Base-by-base conservation (phyloP, 768 basidiomycete species). In the Phlebiopsis flavidoalba region DNA sequence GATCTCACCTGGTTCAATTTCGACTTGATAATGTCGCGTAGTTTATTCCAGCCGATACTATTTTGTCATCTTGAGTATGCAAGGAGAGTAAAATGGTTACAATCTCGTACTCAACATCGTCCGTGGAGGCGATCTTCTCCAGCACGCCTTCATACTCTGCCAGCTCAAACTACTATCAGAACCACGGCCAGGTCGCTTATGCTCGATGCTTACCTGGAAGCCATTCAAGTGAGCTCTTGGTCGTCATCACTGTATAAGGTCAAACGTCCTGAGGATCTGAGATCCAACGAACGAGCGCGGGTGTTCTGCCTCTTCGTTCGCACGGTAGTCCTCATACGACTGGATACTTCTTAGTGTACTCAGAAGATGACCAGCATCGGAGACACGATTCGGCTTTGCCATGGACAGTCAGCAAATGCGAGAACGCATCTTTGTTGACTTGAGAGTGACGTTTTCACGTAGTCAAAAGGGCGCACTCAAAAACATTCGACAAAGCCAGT, bases 1-100 rank as follows among this genome's bases (percentile, higher is more conserved):
- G 40, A 31, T 31, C 26, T 31, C 64, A 91, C 91, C 77, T 90
- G 76, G 67, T 80, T 74, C 11, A 93, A 76, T 71, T 85, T 91
- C 70, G 80, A 70, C 71, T 91, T 92, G 70, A 94, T 83, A 58
- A 84, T 82, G 67, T 87, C 80, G 43, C 89, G 83, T 48, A 94
- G 77, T 45, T 78, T 72, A 19, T 77, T 66, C 93, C 92, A 95
- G 8, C 8, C 10, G 40, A 43, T 43, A 43, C 68, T 89, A 87
- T 66, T 77, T 75, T 12, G 66, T 88, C 88, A 58, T 36, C 21
- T 17, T 8, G 62, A 40, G 57, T 60, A 33, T 50, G 58, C 15
- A 63, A 17, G 15, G 19, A n/a, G 5, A 22, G n/a, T 40, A 36
- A 46, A 4, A n/a, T 37, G 36, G 26, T 21, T 24, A 17, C 63